Base-by-base conservation (phyloP, 768 basidiomycete species). In the Tulasnella sp. region DNA sequence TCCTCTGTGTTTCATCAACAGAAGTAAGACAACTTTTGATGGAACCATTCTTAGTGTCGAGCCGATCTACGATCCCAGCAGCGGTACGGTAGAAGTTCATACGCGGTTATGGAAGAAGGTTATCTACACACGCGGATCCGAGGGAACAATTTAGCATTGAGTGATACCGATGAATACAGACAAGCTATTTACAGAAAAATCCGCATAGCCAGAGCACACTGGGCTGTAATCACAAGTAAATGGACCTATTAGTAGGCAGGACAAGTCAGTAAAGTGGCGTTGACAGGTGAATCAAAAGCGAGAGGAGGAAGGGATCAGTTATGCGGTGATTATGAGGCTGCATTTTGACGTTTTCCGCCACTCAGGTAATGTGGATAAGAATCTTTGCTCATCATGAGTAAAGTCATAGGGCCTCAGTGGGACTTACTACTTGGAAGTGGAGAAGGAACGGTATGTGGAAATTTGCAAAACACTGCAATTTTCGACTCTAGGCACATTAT, bases 31-130 rank as follows among this genome's bases (percentile, higher is more conserved):
- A 71, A 55, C 92, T 80, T 68, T 94, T 92, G 67, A 97, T 86
- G 12, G 90, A 93, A n/a, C 92, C 92, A 70, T 91, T 78, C 69
- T 86, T 92, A 45, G 81, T 79, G 68, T 93, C 87, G 60, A 97
- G 78, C 65, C 83, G 84, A 68, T 94, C 91, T 65, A 97, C 75
- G 3, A 83, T 77, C 66, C 82, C 78, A 64, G 85, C 85, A 64
- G 91, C 89, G 70, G 89, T 84, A 74, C 91, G 91, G 75, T 96
- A 96, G 74, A 94, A 92, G 75, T 93, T 93, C 92, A 96, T 94
- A n/a, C n/a, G n/a, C n/a, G n/a, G n/a, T n/a, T n/a, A n/a, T n/a
- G n/a, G n/a, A n/a, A n/a, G n/a, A n/a, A n/a, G n/a, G n/a, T n/a
- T n/a, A n/a, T n/a, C n/a, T n/a, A n/a, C n/a, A n/a, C n/a, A n/a